These are phyloP conservation scores for Amylocystis lapponica DNA, from an alignment of 768 basidiomycete species.

Conservation along the genomic window DNA sequence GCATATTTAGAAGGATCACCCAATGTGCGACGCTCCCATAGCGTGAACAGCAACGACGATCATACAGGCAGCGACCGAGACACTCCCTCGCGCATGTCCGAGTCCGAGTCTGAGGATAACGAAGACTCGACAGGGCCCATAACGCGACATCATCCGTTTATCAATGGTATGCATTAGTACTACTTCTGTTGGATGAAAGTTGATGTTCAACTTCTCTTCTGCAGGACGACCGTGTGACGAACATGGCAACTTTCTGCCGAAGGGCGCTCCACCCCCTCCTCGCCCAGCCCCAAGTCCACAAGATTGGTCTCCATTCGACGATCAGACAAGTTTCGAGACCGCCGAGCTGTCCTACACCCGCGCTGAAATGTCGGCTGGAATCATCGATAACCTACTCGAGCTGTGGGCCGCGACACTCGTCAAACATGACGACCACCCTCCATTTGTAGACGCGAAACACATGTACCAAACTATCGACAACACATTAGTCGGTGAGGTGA, in stretches of 20 bases:
- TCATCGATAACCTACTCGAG: slow-evolving; percentile 20
- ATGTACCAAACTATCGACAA: slow-evolving; percentile 30
- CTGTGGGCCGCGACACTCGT: slow-evolving; percentile 9
- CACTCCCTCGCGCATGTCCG: no score
- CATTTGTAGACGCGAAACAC: slow-evolving; percentile 25
- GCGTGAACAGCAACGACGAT: no score
- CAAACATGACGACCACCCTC: slow-evolving; percentile 4
- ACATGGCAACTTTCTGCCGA: neutral
- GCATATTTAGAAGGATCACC: no score
- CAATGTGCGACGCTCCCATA: no score
- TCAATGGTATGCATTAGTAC: neutral
- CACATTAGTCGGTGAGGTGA: slow-evolving; percentile 27
- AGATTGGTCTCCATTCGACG: slow-evolving; percentile 12
- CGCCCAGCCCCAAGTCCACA: neutral
- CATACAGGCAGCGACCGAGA: no score
- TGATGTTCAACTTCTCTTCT: neutral
- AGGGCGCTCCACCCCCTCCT: slow-evolving; percentile 2
- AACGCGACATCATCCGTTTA: slow-evolving; percentile 1
- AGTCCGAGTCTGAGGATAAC: no score
- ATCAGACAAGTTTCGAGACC: slow-evolving; percentile 11
- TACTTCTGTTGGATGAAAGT: no score
- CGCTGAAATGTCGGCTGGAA: slow-evolving; percentile 6
- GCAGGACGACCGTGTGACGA: slow-evolving; percentile 5
- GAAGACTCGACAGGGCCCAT: no score
- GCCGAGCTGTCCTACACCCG: slow-evolving; percentile 10